phyloP scores from a whole-genome alignment of 805 yeast genomes.

The Saturnispora saitoi region DNA sequence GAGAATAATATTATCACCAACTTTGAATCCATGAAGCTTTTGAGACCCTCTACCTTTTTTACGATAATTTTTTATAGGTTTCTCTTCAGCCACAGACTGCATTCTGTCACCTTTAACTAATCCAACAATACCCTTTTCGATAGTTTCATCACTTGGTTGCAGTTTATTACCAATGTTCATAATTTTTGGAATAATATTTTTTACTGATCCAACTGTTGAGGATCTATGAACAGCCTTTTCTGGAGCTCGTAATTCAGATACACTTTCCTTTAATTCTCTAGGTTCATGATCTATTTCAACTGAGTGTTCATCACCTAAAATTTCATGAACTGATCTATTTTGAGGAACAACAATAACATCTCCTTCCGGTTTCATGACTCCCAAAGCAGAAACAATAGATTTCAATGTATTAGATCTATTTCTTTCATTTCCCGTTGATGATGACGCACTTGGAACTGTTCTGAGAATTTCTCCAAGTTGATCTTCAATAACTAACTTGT shows the following conservation, averaged over 20 bases:
- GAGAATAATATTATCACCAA: conserved; percentile 68
- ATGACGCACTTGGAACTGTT: conserved; percentile 31
- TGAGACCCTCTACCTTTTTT: conserved; percentile 9
- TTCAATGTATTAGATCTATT: conserved; percentile 10
- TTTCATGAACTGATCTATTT: neutral
- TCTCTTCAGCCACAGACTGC: neutral
- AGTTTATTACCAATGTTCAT: conserved; percentile 9
- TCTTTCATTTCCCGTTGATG: conserved; percentile 6
- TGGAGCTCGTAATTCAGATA: neutral
- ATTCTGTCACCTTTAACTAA: conserved; percentile 2
- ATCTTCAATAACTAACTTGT: conserved; percentile 67
- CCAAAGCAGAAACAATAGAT: conserved; percentile 10
- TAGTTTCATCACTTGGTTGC: conserved; percentile 6
- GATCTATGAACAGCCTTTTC: neutral
- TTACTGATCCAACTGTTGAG: conserved; percentile 6
- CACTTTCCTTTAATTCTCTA: neutral
- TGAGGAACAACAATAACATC: neutral
- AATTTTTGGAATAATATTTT: conserved; percentile 1
- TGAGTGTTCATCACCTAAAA: neutral
- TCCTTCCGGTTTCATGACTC: neutral
- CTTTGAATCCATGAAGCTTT: conserved; percentile 61
- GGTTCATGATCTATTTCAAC: neutral
- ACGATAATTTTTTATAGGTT: neutral
- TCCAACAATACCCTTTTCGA: conserved; percentile 7
- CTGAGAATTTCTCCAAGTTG: conserved; percentile 73